Percentiles rank a stretch among this genome's conserved stretches.
These are phyloP conservation scores for Bimuria novae-zelandiae DNA, from an alignment of 2,329 filamentous ascomycete genomes.

Conservation along the genomic window DNA sequence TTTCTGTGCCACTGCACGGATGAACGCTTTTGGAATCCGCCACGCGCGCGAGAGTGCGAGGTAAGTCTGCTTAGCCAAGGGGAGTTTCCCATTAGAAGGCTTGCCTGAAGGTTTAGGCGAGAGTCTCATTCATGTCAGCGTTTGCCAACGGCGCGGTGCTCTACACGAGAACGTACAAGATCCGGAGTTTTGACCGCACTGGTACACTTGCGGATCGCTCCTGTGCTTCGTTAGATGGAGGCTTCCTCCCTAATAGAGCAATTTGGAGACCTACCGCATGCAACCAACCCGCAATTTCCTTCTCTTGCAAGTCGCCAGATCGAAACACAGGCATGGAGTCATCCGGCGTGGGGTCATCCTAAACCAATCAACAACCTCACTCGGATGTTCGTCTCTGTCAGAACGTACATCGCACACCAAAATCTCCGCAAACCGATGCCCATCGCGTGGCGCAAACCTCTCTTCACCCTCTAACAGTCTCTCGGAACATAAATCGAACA, in stretches of 20 bases:
- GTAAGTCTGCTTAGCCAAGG: conserved; percentile 19
- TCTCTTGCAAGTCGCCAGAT: conserved; percentile 18
- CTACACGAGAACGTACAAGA: conserved; percentile 9
- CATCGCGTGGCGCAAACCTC: conserved; percentile 17
- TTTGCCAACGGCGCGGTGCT: not conserved
- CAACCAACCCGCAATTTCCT: conserved; percentile 19
- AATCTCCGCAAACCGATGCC: conserved; percentile 20
- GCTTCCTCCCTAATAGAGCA: not conserved
- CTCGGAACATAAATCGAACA: conserved; percentile 21
- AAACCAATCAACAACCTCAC: not conserved
- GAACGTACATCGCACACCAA: conserved; percentile 17
- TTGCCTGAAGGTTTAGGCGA: conserved; percentile 21
- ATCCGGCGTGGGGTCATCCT: too few species aligned
- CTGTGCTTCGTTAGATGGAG: not conserved
- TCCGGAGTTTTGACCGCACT: conserved; percentile 14
- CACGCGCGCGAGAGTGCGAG: conserved; percentile 12
- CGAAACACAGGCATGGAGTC: conserved; percentile 9
- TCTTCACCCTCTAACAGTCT: conserved; percentile 13
- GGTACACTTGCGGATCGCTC: conserved; percentile 10
- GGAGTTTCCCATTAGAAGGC: conserved; percentile 19
- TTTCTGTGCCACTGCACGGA: conserved; percentile 20
- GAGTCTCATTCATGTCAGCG: not conserved
- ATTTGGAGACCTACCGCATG: conserved; percentile 15
- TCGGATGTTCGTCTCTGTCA: not conserved
- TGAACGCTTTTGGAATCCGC: conserved; percentile 18